phyloP scores from a whole-genome alignment of 768 basidiomycete genomes.

The Mycena vulgaris region DNA sequence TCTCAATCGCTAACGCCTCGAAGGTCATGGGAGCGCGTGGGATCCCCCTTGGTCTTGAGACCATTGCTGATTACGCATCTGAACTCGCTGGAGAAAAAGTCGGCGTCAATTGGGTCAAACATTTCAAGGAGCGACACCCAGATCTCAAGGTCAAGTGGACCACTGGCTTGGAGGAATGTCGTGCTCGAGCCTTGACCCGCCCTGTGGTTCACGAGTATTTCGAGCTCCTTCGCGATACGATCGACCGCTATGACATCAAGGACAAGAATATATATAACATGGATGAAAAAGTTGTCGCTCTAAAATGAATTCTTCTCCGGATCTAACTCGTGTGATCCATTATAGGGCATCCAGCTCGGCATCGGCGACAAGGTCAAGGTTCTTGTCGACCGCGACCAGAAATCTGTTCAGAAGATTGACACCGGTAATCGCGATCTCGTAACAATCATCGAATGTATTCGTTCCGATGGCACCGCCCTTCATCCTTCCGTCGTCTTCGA shows the following conservation, averaged over 20 bases:
- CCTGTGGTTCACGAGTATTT: constrained; percentile 8
- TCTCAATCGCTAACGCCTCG: not conserved
- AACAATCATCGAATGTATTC: too few relatives aligned
- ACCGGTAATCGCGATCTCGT: too few relatives aligned
- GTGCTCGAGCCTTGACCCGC: constrained; percentile 12
- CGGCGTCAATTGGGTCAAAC: constrained; percentile 13
- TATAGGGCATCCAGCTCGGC: not conserved
- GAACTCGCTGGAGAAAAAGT: not conserved
- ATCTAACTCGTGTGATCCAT: not conserved
- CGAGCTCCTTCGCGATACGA: constrained; percentile 13
- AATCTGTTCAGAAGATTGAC: too few relatives aligned
- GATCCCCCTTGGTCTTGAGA: not conserved
- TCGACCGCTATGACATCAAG: constrained; percentile 18
- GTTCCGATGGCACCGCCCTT: too few relatives aligned
- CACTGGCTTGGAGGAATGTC: constrained; percentile 21
- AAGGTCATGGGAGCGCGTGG: constrained; percentile 22
- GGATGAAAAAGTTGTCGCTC: not conserved
- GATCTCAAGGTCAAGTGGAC: constrained; percentile 26
- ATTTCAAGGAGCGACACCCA: constrained; percentile 19
- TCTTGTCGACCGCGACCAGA: too few relatives aligned
- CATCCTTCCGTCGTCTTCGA: too few relatives aligned
- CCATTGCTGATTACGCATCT: constrained; percentile 13
- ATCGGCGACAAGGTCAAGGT: too few relatives aligned
- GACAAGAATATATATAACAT: constrained; percentile 18
- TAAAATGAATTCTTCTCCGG: not conserved